Conservation (phyloP, 116 monocot genomes). For the Iris pallida region DNA sequence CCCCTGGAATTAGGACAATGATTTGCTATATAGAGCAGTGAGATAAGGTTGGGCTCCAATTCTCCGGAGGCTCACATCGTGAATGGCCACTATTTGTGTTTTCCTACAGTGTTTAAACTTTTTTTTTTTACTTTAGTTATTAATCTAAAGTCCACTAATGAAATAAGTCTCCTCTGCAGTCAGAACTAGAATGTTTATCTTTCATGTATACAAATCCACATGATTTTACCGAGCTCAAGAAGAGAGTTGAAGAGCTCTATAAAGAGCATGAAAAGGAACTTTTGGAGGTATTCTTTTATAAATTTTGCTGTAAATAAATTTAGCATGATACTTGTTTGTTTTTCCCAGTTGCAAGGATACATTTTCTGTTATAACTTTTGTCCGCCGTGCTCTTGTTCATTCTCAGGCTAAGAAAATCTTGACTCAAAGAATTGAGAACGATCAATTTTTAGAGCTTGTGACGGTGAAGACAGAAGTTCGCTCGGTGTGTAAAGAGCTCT, state of each 20-base stretch:
- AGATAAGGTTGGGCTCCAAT: too few species aligned
- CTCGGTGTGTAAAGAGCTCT: conserved; percentile 81
- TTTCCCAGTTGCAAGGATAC: background rate
- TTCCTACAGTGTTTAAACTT: too few species aligned
- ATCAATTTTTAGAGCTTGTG: conserved; percentile 78
- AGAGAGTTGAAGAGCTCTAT: conserved; percentile 70
- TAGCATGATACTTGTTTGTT: background rate
- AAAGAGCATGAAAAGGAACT: conserved; percentile 85
- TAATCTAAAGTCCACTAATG: background rate
- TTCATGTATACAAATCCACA: conserved; percentile 88
- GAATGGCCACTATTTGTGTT: too few species aligned
- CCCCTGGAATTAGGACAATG: too few species aligned
- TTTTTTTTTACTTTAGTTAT: too few species aligned
- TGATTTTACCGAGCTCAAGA: conserved; percentile 67
- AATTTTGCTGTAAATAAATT: background rate
- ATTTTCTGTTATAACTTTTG: background rate
- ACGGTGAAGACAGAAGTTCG: conserved; percentile 70
- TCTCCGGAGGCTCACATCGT: too few species aligned
- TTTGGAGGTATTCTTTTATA: conserved; percentile 54
- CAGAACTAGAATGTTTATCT: conserved; percentile 88
- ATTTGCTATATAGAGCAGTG: too few species aligned
- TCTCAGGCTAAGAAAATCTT: conserved; percentile 79
- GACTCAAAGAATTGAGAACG: conserved; percentile 68
- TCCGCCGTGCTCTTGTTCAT: background rate
- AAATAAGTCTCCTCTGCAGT: conserved; percentile 40